phyloP scores from a whole-genome alignment of 495 filamentous ascomycete species.

The Apodospora peruviana region DNA sequence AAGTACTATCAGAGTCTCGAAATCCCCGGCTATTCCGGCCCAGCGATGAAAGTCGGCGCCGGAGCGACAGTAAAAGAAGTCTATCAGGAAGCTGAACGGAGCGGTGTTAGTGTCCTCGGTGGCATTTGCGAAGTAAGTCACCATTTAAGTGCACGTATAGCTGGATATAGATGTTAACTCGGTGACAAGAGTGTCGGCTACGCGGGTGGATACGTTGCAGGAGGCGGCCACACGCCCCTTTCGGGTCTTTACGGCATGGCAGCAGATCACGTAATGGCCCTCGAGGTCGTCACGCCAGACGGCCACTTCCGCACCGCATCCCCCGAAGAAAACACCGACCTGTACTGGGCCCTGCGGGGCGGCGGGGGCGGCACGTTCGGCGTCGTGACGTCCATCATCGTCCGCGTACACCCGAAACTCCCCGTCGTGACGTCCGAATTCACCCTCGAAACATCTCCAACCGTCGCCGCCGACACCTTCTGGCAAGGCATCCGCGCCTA shows the following conservation, averaged over 20 bases:
- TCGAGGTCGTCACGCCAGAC: slow-evolving; percentile 51
- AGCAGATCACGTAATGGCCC: slow-evolving; percentile 47
- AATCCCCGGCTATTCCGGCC: slow-evolving; percentile 34
- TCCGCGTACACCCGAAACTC: slow-evolving; percentile 38
- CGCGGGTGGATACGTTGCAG: slow-evolving; percentile 48
- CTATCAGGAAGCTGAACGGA: slow-evolving; percentile 39
- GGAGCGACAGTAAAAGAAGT: slow-evolving; percentile 50
- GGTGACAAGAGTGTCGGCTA: slow-evolving; percentile 45
- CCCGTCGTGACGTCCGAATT: slow-evolving; percentile 34
- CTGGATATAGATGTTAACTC: too few relatives aligned
- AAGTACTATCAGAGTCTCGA: slow-evolving; percentile 11
- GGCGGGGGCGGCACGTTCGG: slow-evolving; percentile 56
- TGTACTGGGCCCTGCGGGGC: slow-evolving; percentile 62
- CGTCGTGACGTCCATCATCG: slow-evolving; percentile 47
- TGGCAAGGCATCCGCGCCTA: slow-evolving; percentile 46
- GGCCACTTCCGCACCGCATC: slow-evolving; percentile 52
- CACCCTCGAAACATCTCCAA: slow-evolving; percentile 23
- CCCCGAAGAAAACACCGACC: slow-evolving; percentile 42
- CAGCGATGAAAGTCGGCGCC: slow-evolving; percentile 53
- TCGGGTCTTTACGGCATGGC: slow-evolving; percentile 41
- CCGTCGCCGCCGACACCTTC: slow-evolving; percentile 40
- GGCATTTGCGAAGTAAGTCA: slow-evolving; percentile 42
- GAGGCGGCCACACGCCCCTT: slow-evolving; percentile 47
- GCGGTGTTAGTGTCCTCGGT: slow-evolving; percentile 46
- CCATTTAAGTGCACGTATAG: too few relatives aligned